A percentile compares a stretch with the other conserved stretches of the same genome.
phyloP scores from a whole-genome alignment of 2,329 filamentous ascomycete genomes.

The Zasmidium citrigriseum region DNA sequence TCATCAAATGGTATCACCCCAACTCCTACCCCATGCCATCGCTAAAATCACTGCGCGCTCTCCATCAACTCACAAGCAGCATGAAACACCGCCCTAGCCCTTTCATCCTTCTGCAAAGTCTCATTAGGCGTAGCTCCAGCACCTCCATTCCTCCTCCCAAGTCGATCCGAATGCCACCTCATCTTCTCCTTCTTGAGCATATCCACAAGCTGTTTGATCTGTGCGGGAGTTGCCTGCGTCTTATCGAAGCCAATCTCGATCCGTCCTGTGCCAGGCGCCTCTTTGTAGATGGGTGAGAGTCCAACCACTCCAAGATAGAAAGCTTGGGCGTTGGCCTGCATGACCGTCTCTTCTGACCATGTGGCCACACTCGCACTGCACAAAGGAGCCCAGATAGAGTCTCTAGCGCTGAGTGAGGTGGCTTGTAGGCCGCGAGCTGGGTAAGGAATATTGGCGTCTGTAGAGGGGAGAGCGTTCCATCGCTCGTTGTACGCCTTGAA shows the following conservation, averaged over 20 bases:
- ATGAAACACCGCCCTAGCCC: slow-evolving; percentile 35
- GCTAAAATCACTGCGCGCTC: slow-evolving; percentile 19
- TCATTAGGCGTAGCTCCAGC: slow-evolving; percentile 23
- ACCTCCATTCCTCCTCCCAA: slow-evolving; percentile 32
- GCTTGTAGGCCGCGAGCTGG: slow-evolving; percentile 32
- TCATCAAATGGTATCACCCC: too few species aligned
- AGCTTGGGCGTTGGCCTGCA: slow-evolving; percentile 35
- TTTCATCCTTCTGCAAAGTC: slow-evolving; percentile 30
- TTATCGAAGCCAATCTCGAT: slow-evolving; percentile 30
- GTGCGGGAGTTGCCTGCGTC: slow-evolving; percentile 17
- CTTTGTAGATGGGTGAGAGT: slow-evolving; percentile 26
- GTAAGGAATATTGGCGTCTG: slow-evolving; percentile 31
- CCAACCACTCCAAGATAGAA: slow-evolving; percentile 33
- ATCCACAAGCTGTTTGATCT: slow-evolving; percentile 28
- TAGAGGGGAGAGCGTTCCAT: slow-evolving; percentile 29
- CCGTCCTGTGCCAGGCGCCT: slow-evolving; percentile 21
- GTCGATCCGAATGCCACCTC: slow-evolving; percentile 35
- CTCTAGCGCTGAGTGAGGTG: slow-evolving; percentile 22
- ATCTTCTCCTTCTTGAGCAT: slow-evolving; percentile 36
- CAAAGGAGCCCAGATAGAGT: slow-evolving; percentile 29
- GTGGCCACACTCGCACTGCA: slow-evolving; percentile 22
- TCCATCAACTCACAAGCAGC: slow-evolving; percentile 36
- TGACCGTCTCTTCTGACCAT: slow-evolving; percentile 34
- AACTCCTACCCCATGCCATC: too few species aligned
- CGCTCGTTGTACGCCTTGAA: slow-evolving; percentile 31